Conservation (phyloP, 768 basidiomycete genomes). For the Tephrocybe sp. region DNA sequence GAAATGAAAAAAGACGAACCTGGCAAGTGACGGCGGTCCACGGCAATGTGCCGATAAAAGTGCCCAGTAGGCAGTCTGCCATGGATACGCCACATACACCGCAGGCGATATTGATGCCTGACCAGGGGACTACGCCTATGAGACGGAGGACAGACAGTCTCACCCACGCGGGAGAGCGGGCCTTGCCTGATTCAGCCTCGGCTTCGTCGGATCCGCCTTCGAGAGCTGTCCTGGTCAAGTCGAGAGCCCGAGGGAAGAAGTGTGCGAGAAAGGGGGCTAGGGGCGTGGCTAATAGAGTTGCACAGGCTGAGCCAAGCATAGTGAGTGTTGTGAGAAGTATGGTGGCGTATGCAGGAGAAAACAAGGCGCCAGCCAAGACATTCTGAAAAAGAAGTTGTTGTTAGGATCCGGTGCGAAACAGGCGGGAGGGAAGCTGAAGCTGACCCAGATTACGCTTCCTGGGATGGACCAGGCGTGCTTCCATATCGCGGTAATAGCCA, state of each 20-base stretch:
- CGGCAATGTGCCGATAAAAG: conserved; percentile 80
- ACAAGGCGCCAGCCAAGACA: conserved; percentile 83
- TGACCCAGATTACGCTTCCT: conserved; percentile 87
- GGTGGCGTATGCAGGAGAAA: conserved; percentile 81
- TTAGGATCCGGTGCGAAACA: conserved; percentile 11
- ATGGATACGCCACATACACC: conserved; percentile 84
- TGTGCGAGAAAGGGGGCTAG: conserved; percentile 80
- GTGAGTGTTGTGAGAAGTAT: conserved; percentile 81
- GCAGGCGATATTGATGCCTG: conserved; percentile 94
- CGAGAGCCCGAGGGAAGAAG: conserved; percentile 80
- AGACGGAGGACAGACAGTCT: conserved; percentile 84
- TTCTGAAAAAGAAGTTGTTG: conserved; percentile 63
- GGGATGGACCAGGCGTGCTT: conserved; percentile 98
- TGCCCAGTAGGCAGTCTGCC: conserved; percentile 72
- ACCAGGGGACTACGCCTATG: conserved; percentile 94
- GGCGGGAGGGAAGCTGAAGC: conserved; percentile 25
- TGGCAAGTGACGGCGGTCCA: conserved; percentile 94
- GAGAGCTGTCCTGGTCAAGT: conserved; percentile 79
- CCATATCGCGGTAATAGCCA: conserved; percentile 85
- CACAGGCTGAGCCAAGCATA: conserved; percentile 79
- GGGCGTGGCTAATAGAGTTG: conserved; percentile 78
- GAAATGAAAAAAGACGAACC: conserved; percentile 39
- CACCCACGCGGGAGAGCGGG: conserved; percentile 66
- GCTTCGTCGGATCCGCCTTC: conserved; percentile 58
- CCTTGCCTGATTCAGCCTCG: conserved; percentile 32